Percentiles rank a stretch among this genome's conserved stretches.
phyloP scores from a whole-genome alignment of 2,329 filamentous ascomycete genomes.

The Arthrobotrys conoides region DNA sequence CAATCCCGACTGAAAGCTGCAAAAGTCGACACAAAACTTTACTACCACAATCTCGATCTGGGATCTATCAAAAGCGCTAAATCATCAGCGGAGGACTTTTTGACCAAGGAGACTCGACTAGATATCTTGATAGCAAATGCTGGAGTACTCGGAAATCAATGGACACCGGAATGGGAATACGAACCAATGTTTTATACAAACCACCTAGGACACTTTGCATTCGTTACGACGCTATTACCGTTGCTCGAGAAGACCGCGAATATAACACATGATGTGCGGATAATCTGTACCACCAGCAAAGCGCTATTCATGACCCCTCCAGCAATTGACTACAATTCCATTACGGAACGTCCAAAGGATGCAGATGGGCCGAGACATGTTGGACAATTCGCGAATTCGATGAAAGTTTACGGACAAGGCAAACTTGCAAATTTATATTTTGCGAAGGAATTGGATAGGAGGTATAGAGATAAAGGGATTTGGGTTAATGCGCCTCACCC shows the following conservation, averaged over 20 bases:
- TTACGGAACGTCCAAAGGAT: slow-evolving; percentile 31
- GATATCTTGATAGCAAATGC: slow-evolving; percentile 70
- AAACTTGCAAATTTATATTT: slow-evolving; percentile 71
- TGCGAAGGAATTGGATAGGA: slow-evolving; percentile 70
- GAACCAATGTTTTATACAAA: slow-evolving; percentile 71
- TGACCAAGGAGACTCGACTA: slow-evolving; percentile 65
- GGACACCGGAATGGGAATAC: slow-evolving; percentile 67
- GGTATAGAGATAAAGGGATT: slow-evolving; percentile 73
- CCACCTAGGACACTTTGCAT: slow-evolving; percentile 70
- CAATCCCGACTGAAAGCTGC: slow-evolving; percentile 61
- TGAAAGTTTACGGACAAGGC: slow-evolving; percentile 68
- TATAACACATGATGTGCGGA: slow-evolving; percentile 61
- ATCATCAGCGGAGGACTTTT: slow-evolving; percentile 67
- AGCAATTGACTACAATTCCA: slow-evolving; percentile 63
- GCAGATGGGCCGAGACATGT: slow-evolving; percentile 38
- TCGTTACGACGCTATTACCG: slow-evolving; percentile 66
- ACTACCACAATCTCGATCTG: slow-evolving; percentile 69
- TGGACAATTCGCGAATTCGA: slow-evolving; percentile 63
- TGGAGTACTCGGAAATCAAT: slow-evolving; percentile 68
- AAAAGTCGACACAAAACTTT: slow-evolving; percentile 60
- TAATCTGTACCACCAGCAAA: slow-evolving; percentile 63
- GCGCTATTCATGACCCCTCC: slow-evolving; percentile 65
- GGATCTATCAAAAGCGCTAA: slow-evolving; percentile 68
- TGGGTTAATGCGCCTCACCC: slow-evolving; percentile 64
- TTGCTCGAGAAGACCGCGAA: slow-evolving; percentile 63